Evolutionary conservation across 768 basidiomycete genomes (phyloP), one percentile per base, ranked within the genome.

Genomic region (Cubamyces lactineus): DNA sequence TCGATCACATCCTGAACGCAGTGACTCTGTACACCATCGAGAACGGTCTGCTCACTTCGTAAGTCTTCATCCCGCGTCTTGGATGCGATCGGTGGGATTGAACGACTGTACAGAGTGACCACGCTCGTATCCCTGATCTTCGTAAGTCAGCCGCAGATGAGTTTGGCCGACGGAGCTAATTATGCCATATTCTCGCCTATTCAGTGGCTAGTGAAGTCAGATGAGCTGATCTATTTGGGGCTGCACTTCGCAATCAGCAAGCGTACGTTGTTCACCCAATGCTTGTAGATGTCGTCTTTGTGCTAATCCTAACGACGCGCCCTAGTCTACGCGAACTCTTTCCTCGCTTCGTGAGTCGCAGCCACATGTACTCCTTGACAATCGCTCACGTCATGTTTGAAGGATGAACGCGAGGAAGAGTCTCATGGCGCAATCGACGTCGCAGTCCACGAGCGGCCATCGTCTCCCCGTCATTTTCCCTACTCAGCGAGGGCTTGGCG

Each of bases 201-300:
- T 4, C 41, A 73, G 72, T 73, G 72, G 72, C 45, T 71, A 2
- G 65, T 61, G 3, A 67, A 61, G 59, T 61, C 67, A 4, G 58
- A 69, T 41, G 69, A 63, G 23, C 65, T 73, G 2, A 62, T 73
- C 17, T 73, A 67, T 55, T 60, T 73, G 53, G 72, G 64, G 2
- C 59, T 71, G 1, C 72, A 73, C 54, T 73, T 73, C 45, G 65
- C 69, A 17, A 69, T 73, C 59, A 68, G 69, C 57, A 73, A 73
- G 57, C 64, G 71, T 70, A 53, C 54, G 70, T 71, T 21, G 6
- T 6, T 43, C 42, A 11, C n/a, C n/a, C n/a, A 13, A n/a, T 23
- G 6, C 38, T 5, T 23, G 16, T 21, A 9, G 3, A 15, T 19
- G 34, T 4, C 21, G 11, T 13, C 8, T 24, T 17, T 9, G 15